Evolutionary conservation across 345 rosid genomes (phyloP), one percentile per base, ranked within the genome.

Genomic region (Cardamine chenopodiifolia): DNA sequence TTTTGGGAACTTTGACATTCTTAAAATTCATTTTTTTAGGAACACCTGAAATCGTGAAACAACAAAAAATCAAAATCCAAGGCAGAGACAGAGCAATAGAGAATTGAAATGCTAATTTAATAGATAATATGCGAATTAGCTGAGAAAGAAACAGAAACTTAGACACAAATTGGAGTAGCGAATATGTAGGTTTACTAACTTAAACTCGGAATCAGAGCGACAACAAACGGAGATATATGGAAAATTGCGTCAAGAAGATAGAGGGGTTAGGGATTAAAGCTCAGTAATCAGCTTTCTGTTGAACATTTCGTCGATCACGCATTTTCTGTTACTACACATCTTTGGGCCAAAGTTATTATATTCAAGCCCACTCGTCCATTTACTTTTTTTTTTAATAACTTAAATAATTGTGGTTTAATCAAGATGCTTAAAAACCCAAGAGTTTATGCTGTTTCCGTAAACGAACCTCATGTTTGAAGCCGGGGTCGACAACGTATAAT

Each of bases 1-100:
- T 80, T 60, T 86, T 86, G 29, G 97, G 97, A 52, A 90, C 88
- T 81, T 85, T 92, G 39, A 85, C 79, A 61, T 89, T 89, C 74
- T 80, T 82, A 54, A 82, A 71, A 69, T 78, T 82, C 87, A 84
- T 84, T 5, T 39, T n/a, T n/a, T n/a, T n/a, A n/a, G n/a, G n/a
- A n/a, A n/a, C n/a, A n/a, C 10, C 65, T 18, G 48, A 23, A 22
- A 13, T 35, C 15, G 7, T 9, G 15, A 22, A 20, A 44, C 6
- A 53, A 22, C 8, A 64, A 23, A 64, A 29, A 28, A 18, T 26
- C 42, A 9, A 14, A 37, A 60, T 37, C 12, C 0, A 52, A 19
- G 45, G 4, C 37, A 23, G 45, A 35, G 17, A 53, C 15, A 31
- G 49, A 22, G 4, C 5, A 55, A 55, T 39, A 0, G 9, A 53